Evolutionary conservation across 2,329 filamentous ascomycete species (phyloP).

Genomic region (Niveomyces coronatus): DNA sequence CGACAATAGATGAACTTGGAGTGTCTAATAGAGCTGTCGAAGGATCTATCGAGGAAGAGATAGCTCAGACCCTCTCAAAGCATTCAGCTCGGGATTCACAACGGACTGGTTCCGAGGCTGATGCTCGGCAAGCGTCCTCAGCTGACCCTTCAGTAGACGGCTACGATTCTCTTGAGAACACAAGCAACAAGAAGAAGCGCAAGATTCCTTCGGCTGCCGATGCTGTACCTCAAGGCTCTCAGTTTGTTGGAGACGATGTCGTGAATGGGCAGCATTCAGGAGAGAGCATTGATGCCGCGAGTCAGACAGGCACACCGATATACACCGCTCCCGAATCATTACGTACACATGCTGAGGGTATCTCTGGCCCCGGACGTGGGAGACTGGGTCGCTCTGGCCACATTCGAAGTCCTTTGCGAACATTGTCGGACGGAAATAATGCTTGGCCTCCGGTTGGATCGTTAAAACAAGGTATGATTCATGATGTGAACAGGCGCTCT

Average conservation of each 20-base stretch:
- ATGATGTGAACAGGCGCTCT: too few species aligned
- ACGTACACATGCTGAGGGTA: constrained; percentile 43
- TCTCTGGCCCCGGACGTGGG: constrained; percentile 77
- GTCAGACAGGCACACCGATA: constrained; percentile 17
- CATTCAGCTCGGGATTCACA: background rate
- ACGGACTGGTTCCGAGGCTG: background rate
- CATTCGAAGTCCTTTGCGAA: constrained; percentile 51
- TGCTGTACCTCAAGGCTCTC: constrained; percentile 31
- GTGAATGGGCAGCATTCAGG: background rate
- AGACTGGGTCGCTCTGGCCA: constrained; percentile 61
- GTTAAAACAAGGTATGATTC: too few species aligned
- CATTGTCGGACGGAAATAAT: constrained; percentile 47
- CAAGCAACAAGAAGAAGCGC: constrained; percentile 98
- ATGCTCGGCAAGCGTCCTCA: constrained; percentile 37
- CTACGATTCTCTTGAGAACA: constrained; percentile 96
- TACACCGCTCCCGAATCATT: constrained; percentile 36
- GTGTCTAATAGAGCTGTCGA: too few species aligned
- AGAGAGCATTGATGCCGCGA: constrained; percentile 16
- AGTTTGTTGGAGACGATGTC: constrained; percentile 12
- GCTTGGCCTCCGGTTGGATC: too few species aligned
- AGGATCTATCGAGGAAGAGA: background rate
- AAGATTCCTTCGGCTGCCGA: constrained; percentile 90
- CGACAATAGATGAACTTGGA: too few species aligned
- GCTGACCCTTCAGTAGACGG: constrained; percentile 67
- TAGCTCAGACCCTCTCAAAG: too few species aligned